Conservation (phyloP, 257 asterid species). For the Orobanche coerulescens region DNA sequence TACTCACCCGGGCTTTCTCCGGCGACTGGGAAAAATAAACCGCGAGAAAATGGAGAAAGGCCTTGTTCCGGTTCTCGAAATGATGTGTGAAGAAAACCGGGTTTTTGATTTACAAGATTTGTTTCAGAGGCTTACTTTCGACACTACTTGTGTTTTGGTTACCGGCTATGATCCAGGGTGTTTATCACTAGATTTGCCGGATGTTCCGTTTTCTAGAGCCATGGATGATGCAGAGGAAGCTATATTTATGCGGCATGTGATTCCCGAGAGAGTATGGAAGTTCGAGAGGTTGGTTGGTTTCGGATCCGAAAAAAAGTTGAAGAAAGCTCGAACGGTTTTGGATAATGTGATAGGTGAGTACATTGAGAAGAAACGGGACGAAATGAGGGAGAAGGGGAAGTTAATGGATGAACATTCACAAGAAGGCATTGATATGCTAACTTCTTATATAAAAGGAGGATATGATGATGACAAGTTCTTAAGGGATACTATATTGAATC, state of each 20-base stretch:
- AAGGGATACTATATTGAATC: conserved; percentile 51
- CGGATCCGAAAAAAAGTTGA: conserved; percentile 38
- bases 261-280: conserved; percentile 54
- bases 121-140: conserved; percentile 57
- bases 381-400: conserved; percentile 10
- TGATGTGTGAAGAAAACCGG: conserved; percentile 5
- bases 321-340: conserved; percentile 31
- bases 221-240: conserved; percentile 59
- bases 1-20: conserved; percentile 32
- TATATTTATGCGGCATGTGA: conserved; percentile 36
- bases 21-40: conserved; percentile 27
- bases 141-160: conserved; percentile 42
- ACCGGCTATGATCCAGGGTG: conserved; percentile 61
- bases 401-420: not conserved
- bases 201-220: conserved; percentile 50
- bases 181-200: conserved; percentile 35
- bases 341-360: conserved; percentile 34
- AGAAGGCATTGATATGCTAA: conserved; percentile 39
- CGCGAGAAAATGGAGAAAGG: conserved; percentile 36
- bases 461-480: conserved; percentile 29
- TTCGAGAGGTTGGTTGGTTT: conserved; percentile 35
- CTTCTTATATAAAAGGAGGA: conserved; percentile 38
- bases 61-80: conserved; percentile 45
- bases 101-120: conserved; percentile 49
- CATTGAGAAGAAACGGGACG: conserved; percentile 38